A percentile compares a stretch with the other conserved stretches of the same genome.
phyloP scores from a whole-genome alignment of 2,329 filamentous ascomycete species.

The Thielaviopsis euricoi region DNA sequence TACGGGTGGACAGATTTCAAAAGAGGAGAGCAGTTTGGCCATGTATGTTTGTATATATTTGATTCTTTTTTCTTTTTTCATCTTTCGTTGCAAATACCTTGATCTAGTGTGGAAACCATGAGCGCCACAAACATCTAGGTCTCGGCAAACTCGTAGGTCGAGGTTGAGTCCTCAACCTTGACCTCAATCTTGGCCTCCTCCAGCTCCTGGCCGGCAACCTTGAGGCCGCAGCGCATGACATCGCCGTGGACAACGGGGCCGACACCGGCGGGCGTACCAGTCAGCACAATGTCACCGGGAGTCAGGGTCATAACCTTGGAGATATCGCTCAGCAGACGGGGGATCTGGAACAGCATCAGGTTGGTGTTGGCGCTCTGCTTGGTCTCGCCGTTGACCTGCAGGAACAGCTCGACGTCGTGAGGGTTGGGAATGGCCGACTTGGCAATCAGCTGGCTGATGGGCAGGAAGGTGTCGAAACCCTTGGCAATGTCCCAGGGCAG shows the following conservation, averaged over 20 bases:
- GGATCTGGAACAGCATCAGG: conserved; percentile 86
- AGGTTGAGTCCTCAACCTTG: conserved; percentile 59
- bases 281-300: conserved; percentile 81
- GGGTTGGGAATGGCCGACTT: conserved; percentile 72
- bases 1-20: not conserved
- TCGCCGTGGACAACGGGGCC: conserved; percentile 74
- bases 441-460: conserved; percentile 64
- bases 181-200: conserved; percentile 77
- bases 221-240: conserved; percentile 69
- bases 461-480: conserved; percentile 94
- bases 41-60: not conserved
- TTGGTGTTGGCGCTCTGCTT: conserved; percentile 80
- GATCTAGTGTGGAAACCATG: no score
- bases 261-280: conserved; percentile 94
- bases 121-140: conserved; percentile 28
- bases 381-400: conserved; percentile 64
- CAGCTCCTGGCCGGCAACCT: conserved; percentile 64
- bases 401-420: conserved; percentile 71
- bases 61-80: conserved; percentile 1
- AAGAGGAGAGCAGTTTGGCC: not conserved
- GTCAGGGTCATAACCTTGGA: conserved; percentile 89
- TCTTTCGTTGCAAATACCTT: not conserved
- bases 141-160: conserved; percentile 61
- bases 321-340: conserved; percentile 75
- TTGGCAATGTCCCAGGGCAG: conserved; percentile 94